These are phyloP conservation scores for Blastobotrys ciferrii DNA, from an alignment of 1,139 yeast species.

Conservation along the genomic window DNA sequence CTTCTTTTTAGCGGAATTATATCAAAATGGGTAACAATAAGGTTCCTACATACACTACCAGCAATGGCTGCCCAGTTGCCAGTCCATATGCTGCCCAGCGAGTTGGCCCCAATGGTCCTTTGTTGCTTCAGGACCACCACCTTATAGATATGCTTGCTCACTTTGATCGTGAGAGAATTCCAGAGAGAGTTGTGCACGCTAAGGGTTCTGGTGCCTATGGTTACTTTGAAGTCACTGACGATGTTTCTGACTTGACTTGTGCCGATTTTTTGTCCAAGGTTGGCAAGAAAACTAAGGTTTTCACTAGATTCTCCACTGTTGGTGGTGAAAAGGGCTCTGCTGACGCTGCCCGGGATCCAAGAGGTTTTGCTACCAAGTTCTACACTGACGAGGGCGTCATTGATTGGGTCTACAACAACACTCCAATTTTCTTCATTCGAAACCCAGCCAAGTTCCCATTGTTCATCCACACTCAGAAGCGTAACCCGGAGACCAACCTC, in stretches of 20 bases:
- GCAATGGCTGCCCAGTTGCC: conserved; percentile 70
- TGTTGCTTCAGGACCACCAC: conserved; percentile 72
- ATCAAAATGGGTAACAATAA: conserved; percentile 5
- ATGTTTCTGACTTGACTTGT: conserved; percentile 67
- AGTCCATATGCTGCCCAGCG: conserved; percentile 63
- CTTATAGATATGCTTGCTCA: conserved; percentile 75
- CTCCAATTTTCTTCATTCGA: conserved; percentile 82
- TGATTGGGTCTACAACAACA: conserved; percentile 88
- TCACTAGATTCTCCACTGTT: conserved; percentile 82
- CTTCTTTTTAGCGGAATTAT: background rate
- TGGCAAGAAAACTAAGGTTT: conserved; percentile 73
- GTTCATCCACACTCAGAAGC: conserved; percentile 86
- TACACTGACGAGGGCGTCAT: conserved; percentile 86
- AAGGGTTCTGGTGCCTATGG: conserved; percentile 89
- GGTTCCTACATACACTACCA: conserved; percentile 51
- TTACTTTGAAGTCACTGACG: conserved; percentile 77
- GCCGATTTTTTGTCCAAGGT: conserved; percentile 64
- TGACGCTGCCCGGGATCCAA: conserved; percentile 86
- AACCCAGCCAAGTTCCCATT: conserved; percentile 87
- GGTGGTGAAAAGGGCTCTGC: conserved; percentile 87
- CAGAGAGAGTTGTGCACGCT: conserved; percentile 89
- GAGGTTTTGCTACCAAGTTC: conserved; percentile 81
- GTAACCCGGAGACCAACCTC: conserved; percentile 79
- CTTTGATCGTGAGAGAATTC: conserved; percentile 81
- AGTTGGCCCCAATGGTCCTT: conserved; percentile 54